phyloP scores from a whole-genome alignment of 2,329 filamentous ascomycete species.

The Sarocladium brachiariae region DNA sequence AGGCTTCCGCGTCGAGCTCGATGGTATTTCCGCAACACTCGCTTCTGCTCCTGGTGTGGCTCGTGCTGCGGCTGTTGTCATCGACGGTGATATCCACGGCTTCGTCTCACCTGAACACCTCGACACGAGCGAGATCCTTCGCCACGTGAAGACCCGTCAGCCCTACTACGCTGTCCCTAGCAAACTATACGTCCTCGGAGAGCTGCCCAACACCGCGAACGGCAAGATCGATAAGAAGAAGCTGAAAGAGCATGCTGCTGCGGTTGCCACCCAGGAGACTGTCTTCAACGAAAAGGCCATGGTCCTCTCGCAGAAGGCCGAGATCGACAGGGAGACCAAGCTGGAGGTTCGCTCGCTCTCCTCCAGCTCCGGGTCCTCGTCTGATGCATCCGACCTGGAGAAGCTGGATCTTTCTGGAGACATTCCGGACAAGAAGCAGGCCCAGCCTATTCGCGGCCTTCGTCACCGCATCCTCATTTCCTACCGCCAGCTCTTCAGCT shows the following conservation, averaged over 20 bases:
- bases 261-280: background rate
- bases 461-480: constrained; percentile 41
- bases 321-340: constrained; percentile 16
- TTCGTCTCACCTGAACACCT: constrained; percentile 36
- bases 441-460: constrained; percentile 31
- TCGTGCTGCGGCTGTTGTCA: constrained; percentile 39
- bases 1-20: constrained; percentile 55
- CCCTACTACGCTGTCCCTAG: constrained; percentile 51
- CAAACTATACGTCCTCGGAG: constrained; percentile 32
- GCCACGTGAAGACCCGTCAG: constrained; percentile 34
- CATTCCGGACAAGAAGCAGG: constrained; percentile 34
- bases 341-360: constrained; percentile 23
- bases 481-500: constrained; percentile 50
- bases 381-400: constrained; percentile 21
- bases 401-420: constrained; percentile 24
- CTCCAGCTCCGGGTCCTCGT: constrained; percentile 23
- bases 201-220: constrained; percentile 45
- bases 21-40: constrained; percentile 46
- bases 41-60: constrained; percentile 37
- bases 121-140: constrained; percentile 29
- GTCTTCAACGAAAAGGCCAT: constrained; percentile 11
- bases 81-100: constrained; percentile 41
- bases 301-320: constrained; percentile 8
- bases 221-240: constrained; percentile 49
- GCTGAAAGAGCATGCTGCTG: constrained; percentile 22